Base-by-base conservation (phyloP, 1,284 basidiomycete species). In the Heterobasidion irregulare region DNA sequence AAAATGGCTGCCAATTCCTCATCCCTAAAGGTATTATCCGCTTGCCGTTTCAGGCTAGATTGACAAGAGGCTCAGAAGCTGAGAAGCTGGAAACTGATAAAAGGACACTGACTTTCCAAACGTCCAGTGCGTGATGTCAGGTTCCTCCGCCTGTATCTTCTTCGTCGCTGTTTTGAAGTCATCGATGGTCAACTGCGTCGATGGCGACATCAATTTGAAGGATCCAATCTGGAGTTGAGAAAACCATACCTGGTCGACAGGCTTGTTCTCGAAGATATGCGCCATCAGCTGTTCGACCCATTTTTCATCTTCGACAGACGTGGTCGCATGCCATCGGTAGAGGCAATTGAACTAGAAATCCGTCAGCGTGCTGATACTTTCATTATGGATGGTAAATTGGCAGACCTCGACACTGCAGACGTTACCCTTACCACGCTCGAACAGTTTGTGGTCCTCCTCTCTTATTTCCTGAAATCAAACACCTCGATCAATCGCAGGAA, bases 261-360 rank as follows among this genome's bases (percentile, higher is more conserved):
- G 59, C 65, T 82, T 83, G 1, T 72, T 77, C 0, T 72, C 69
- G 67, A 90, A 89, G 45, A 84, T 61, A 6, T 75, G 54, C 16
- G 61, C 58, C 59, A 86, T 80, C 9, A 80, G 66, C 33, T 65
- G 35, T 47, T 70, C 63, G 2, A 83, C 78, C 88, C 88, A 92
- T 57, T 82, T 63, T 62, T 87, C 87, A 57, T 92, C 89, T 55
- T 78, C 74, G 18, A 67, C 63, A 43, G 84, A 88, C 0, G 84
- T 84, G 0, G 88, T 87, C 1, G 87, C 80, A 55, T 92, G 89
- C 89, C 88, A 91, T 16, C 87, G 79, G 69, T 92, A 92, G 53
- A 92, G 69, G 59, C 86, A 84, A 65, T 92, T 91, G 75, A 92
- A 92, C 84, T 89, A 56, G 0, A 57, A 9, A 35, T 54, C 53